Percentiles rank a stretch among this genome's conserved stretches.
phyloP scores from a whole-genome alignment of 768 basidiomycete species.

The Agaricus subrufescens region DNA sequence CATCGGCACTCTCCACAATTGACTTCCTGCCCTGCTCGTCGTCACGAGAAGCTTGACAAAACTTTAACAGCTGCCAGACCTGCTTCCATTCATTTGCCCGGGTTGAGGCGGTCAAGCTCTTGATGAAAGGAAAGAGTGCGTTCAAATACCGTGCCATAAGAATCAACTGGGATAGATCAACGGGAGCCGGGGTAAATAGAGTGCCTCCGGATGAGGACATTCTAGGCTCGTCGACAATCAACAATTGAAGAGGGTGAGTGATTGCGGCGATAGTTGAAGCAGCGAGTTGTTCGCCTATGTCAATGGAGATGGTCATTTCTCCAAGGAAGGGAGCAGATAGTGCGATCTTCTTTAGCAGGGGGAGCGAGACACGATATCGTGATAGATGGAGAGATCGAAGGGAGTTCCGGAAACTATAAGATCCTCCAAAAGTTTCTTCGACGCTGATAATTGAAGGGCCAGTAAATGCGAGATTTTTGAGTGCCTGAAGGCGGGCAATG shows the following conservation, averaged over 20 bases:
- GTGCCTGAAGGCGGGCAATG: not conserved
- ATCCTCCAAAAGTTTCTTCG: not conserved
- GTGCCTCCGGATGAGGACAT: no score
- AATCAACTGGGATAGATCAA: no score
- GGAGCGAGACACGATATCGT: not conserved
- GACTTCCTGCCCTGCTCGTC: no score
- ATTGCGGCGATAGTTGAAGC: not conserved
- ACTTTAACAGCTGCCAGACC: no score
- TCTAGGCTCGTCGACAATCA: not conserved
- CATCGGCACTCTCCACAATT: no score
- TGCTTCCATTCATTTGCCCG: no score
- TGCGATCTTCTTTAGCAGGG: not conserved
- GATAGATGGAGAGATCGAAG: not conserved
- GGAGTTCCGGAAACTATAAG: not conserved
- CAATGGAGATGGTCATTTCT: not conserved
- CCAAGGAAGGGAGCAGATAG: not conserved
- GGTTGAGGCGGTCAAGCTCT: no score
- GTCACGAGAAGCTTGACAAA: no score
- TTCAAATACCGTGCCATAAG: no score
- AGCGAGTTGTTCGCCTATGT: not conserved
- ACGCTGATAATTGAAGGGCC: not conserved
- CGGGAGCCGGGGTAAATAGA: no score
- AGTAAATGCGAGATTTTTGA: not conserved
- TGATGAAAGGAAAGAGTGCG: no score
- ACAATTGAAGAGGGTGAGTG: not conserved